Evolutionary conservation across 441 rosid species (phyloP).

Genomic region (Daphne laureola): DNA sequence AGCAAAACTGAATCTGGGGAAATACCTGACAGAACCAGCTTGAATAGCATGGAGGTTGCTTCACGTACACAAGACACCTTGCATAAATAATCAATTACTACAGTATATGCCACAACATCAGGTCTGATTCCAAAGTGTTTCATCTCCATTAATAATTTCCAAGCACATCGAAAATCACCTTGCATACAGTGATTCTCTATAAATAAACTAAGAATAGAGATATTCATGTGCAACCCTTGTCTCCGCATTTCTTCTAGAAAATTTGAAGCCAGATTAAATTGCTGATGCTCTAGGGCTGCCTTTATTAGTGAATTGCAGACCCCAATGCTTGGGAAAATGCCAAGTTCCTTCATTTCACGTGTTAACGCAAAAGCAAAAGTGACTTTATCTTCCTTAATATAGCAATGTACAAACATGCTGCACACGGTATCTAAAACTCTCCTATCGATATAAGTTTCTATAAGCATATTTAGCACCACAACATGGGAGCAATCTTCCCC

Average conservation of each 20-base stretch:
- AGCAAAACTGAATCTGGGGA: conserved; percentile 32
- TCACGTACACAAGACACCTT: conserved; percentile 27
- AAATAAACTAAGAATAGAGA: conserved; percentile 28
- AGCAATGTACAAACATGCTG: conserved; percentile 31
- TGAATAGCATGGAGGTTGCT: conserved; percentile 32
- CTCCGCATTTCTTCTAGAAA: conserved; percentile 31
- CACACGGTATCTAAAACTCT: conserved; percentile 23
- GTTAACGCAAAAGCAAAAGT: conserved; percentile 21
- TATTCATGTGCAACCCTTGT: conserved; percentile 26
- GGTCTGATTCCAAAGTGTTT: conserved; percentile 29
- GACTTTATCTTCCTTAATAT: conserved; percentile 24
- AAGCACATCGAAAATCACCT: conserved; percentile 28
- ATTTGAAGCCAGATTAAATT: conserved; percentile 26
- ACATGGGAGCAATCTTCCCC: conserved; percentile 18
- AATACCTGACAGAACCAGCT: conserved; percentile 28
- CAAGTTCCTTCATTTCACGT: conserved; percentile 22
- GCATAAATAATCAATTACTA: conserved; percentile 27
- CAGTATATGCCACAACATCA: conserved; percentile 34
- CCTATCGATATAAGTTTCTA: conserved; percentile 27
- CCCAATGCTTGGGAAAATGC: conserved; percentile 29
- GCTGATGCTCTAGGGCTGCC: conserved; percentile 16
- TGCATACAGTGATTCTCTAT: conserved; percentile 22
- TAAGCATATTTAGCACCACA: conserved; percentile 18
- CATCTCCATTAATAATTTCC: conserved; percentile 32
- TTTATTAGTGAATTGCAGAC: conserved; percentile 30